phyloP scores from a whole-genome alignment of 768 basidiomycete genomes.

The Trametes cinnabarina region DNA sequence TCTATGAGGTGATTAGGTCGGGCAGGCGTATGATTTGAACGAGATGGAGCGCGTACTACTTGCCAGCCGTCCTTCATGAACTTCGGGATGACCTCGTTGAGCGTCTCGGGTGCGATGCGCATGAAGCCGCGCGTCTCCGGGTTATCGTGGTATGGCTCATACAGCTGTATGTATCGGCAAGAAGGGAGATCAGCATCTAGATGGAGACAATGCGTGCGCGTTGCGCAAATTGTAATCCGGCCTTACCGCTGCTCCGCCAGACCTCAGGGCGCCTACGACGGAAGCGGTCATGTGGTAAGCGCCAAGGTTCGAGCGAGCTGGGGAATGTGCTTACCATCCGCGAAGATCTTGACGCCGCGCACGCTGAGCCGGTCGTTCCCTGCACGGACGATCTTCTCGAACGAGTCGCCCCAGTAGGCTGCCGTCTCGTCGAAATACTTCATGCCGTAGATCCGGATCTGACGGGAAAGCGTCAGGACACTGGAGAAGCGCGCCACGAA shows the following conservation, averaged over 20 bases:
- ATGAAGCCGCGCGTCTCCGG: conserved; percentile 75
- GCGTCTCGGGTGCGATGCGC: conserved; percentile 60
- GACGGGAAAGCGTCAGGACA: not conserved
- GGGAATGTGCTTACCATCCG: conserved; percentile 49
- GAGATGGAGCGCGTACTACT: conserved; percentile 54
- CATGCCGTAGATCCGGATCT: conserved; percentile 82
- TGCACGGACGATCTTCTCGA: conserved; percentile 51
- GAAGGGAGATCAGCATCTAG: not conserved
- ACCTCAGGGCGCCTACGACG: conserved; percentile 70
- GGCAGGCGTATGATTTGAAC: not conserved
- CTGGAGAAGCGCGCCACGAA: not conserved
- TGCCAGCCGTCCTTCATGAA: conserved; percentile 87
- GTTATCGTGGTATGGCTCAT: conserved; percentile 81
- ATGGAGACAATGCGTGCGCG: not conserved
- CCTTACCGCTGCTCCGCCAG: conserved; percentile 83
- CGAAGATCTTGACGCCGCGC: conserved; percentile 78
- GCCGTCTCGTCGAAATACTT: conserved; percentile 63
- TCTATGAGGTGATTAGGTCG: conserved; percentile 43
- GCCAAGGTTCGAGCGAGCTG: not conserved
- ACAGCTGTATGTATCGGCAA: conserved; percentile 44
- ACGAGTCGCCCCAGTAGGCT: conserved; percentile 72
- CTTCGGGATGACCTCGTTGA: conserved; percentile 60
- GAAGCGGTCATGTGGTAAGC: not conserved
- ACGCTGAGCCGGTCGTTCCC: conserved; percentile 65
- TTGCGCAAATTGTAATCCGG: not conserved